Base-by-base conservation (phyloP, 768 basidiomycete genomes). In the Suillus discolor region DNA sequence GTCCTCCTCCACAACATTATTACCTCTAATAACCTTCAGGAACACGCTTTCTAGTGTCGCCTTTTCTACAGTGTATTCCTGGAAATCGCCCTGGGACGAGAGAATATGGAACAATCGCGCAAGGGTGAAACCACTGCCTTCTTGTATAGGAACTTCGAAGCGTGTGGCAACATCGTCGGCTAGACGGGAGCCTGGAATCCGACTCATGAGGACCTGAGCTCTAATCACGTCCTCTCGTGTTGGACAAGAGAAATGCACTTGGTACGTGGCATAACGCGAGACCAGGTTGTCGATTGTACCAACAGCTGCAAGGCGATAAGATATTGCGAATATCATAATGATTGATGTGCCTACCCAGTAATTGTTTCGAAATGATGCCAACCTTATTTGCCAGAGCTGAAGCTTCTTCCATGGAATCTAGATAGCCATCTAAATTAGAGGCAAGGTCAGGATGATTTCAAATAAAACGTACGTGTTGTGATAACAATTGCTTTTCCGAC, bases 381-480 rank as follows among this genome's bases (percentile, higher is more conserved):
- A 93, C 92, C 72, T 88, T 87, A 70, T 82, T 89, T 2, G 92
- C 89, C 2, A 93, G 79, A 7, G 90, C 90, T 18, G 90, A 89
- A 2, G 90, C 91, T 75, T 94, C 92, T 75, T 92, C 92, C 91
- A 93, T 93, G 0, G 90, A 91, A 74, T 92, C 90, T 88, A 71
- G 18, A 16, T 25, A 62, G 45, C 23, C 57, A 34, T 39, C 23
- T 18, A 65, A 12, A 57, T 55, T 18, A 13, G 38, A n/a, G 7
- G 11, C 4, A 47, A 65, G 13, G 63, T 57, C 39, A 68, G 61
- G 11, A 66, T 23, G 18, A 41, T 45, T 64, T 70, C 57, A 66
- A 28, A 13, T 23, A 39, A 15, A 38, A 81, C 86, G 63, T 64
- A 89, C 89, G 89, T 2, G 90, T 91, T 1, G 89, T 91, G 62